These are phyloP conservation scores for Dactylorhiza incarnata DNA, from an alignment of 106 monocot species.

Conservation along the genomic window DNA sequence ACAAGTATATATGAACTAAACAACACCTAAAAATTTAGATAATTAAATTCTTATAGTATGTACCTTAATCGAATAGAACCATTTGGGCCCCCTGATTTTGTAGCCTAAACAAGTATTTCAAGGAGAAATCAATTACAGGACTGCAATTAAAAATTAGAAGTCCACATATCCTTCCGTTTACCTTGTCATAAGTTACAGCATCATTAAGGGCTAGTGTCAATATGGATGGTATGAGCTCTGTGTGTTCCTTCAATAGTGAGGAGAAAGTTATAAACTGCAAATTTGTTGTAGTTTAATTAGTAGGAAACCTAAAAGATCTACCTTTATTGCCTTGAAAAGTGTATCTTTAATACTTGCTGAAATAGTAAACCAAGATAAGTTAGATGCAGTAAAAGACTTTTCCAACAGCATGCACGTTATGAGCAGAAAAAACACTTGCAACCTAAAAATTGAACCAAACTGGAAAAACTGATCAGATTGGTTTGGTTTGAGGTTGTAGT, in stretches of 20 bases:
- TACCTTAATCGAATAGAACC: conserved; percentile 96
- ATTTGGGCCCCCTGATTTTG: conserved; percentile 92
- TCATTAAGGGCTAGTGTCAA: conserved; percentile 84
- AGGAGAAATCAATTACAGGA: conserved; percentile 10
- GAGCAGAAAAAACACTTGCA: too few species aligned
- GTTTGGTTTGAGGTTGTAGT: too few species aligned
- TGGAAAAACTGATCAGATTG: too few species aligned
- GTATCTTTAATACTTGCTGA: conserved; percentile 75
- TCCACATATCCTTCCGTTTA: conserved; percentile 16
- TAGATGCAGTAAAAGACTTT: not conserved
- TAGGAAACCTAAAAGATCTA: conserved; percentile 19
- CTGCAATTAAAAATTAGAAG: not conserved
- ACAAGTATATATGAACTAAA: not conserved
- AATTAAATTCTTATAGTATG: not conserved
- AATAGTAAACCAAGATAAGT: conserved; percentile 11
- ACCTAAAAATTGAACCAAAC: too few species aligned
- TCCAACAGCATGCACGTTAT: not conserved
- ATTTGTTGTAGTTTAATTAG: not conserved
- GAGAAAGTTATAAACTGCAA: not conserved
- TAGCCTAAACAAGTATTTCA: conserved; percentile 41
- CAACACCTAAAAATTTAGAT: not conserved
- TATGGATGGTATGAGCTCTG: conserved; percentile 64
- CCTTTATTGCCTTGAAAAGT: conserved; percentile 51
- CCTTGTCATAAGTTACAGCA: conserved; percentile 93
- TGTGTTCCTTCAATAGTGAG: conserved; percentile 47